A percentile compares a stretch with the other conserved stretches of the same genome.
Conservation (phyloP, 2,329 filamentous ascomycete genomes). For the Fusarium vanettenii region DNA sequence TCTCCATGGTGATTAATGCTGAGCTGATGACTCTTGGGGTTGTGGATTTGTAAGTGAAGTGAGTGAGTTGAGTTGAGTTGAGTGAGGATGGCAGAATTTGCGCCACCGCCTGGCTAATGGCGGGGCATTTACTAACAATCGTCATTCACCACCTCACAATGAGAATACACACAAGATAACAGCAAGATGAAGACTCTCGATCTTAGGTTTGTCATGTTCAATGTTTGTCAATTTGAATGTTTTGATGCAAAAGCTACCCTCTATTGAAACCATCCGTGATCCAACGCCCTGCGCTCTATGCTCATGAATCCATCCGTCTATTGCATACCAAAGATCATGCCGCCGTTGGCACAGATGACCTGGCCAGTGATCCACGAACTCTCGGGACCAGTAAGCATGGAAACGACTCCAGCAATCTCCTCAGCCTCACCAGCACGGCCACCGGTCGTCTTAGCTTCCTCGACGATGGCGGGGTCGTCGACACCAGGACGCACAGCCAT, state of each 20-base stretch:
- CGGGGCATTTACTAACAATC: constrained; percentile 33
- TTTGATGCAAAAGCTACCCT: constrained; percentile 11
- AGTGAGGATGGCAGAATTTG: constrained; percentile 43
- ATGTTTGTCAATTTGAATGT: constrained; percentile 3
- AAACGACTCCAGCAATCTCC: constrained; percentile 40
- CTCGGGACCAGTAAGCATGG: constrained; percentile 42
- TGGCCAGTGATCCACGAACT: constrained; percentile 44
- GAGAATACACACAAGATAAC: not conserved
- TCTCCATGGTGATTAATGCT: constrained; percentile 16
- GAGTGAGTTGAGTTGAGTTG: constrained; percentile 17
- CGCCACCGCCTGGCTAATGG: constrained; percentile 41
- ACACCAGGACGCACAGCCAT: constrained; percentile 40
- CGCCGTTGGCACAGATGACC: constrained; percentile 45
- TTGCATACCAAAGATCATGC: constrained; percentile 45
- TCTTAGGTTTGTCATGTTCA: not conserved
- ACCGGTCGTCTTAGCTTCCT: constrained; percentile 43
- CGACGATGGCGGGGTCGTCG: constrained; percentile 40
- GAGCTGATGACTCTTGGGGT: constrained; percentile 1
- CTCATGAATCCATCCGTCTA: constrained; percentile 14
- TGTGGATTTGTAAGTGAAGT: constrained; percentile 38
- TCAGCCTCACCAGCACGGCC: constrained; percentile 43
- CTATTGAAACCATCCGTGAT: constrained; percentile 18
- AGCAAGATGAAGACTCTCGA: not conserved
- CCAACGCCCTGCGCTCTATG: constrained; percentile 25
- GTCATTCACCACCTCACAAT: not conserved